Percentiles rank a stretch among this genome's conserved stretches.
Conservation (phyloP, 1,139 yeast species). For the Scheffersomyces parashehatae region DNA sequence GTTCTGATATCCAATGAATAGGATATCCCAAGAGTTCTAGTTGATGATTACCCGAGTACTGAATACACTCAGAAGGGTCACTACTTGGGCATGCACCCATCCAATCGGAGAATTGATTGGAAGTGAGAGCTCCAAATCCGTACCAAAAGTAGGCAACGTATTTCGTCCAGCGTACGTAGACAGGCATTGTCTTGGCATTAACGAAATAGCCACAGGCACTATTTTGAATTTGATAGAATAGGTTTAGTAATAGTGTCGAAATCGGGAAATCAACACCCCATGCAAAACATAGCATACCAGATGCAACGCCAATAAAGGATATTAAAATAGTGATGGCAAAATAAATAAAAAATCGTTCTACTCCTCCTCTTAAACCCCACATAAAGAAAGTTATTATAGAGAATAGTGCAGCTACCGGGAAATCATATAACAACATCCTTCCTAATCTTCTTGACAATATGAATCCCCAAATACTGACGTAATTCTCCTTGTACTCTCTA, state of each 20-base stretch:
- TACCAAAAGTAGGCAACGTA: constrained; percentile 28
- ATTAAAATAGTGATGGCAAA: constrained; percentile 17
- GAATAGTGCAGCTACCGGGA: constrained; percentile 21
- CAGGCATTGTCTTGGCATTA: constrained; percentile 25
- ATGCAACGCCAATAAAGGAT: constrained; percentile 20
- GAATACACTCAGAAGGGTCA: constrained; percentile 11
- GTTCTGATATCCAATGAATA: constrained; percentile 19
- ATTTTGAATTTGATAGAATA: constrained; percentile 25
- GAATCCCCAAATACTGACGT: constrained; percentile 22
- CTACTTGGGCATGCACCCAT: constrained; percentile 18
- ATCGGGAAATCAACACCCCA: constrained; percentile 18
- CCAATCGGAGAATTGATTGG: constrained; percentile 24
- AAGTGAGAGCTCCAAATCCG: constrained; percentile 23
- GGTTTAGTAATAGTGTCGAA: constrained; percentile 18
- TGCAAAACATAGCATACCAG: constrained; percentile 22
- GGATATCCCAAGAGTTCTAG: constrained; percentile 21
- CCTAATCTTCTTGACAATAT: constrained; percentile 22
- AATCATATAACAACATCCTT: constrained; percentile 20
- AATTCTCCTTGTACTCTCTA: constrained; percentile 22
- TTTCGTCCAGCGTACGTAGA: constrained; percentile 27
- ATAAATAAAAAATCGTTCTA: constrained; percentile 19
- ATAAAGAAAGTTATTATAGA: constrained; percentile 22
- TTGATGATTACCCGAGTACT: constrained; percentile 22
- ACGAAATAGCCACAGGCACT: constrained; percentile 28
- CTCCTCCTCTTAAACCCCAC: constrained; percentile 24